Evolutionary conservation across 805 yeast genomes (phyloP).

Genomic region (Zygosaccharomyces siamensis): DNA sequence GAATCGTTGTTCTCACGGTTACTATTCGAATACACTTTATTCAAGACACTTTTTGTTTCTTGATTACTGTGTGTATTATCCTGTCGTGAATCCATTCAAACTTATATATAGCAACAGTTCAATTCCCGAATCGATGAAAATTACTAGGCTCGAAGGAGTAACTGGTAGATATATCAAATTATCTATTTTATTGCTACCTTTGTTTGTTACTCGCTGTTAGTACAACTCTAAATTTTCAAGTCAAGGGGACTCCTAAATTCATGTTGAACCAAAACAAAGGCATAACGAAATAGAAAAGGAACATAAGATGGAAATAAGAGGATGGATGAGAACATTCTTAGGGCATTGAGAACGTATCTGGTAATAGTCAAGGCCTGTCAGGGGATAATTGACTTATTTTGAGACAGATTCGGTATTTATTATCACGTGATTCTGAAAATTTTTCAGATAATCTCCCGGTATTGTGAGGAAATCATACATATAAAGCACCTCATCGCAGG

Average conservation of each 20-base stretch:
- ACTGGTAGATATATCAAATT: neutral
- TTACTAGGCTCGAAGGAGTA: neutral
- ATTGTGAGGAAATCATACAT: neutral
- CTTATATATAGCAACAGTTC: neutral
- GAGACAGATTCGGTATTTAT: neutral
- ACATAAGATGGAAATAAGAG: neutral
- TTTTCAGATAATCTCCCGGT: slow-evolving; percentile 8
- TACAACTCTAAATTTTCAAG: neutral
- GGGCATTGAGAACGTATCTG: neutral
- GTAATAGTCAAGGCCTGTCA: neutral
- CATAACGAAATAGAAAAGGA: neutral
- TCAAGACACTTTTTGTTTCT: slow-evolving; percentile 24
- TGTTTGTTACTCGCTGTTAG: neutral
- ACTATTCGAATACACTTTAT: slow-evolving; percentile 23
- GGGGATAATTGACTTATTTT: neutral
- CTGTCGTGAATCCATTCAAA: neutral
- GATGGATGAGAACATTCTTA: neutral
- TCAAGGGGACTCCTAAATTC: neutral
- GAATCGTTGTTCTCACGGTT: slow-evolving; percentile 46
- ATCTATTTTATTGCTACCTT: neutral
- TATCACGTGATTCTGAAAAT: slow-evolving; percentile 14
- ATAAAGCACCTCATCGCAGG: slow-evolving; percentile 11
- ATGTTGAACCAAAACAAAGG: neutral
- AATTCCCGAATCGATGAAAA: neutral
- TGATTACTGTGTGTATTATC: slow-evolving; percentile 2